Percentiles rank a stretch among this genome's conserved stretches.
phyloP scores from a whole-genome alignment of 2,329 filamentous ascomycete genomes.

The Paecilomyces formosus region DNA sequence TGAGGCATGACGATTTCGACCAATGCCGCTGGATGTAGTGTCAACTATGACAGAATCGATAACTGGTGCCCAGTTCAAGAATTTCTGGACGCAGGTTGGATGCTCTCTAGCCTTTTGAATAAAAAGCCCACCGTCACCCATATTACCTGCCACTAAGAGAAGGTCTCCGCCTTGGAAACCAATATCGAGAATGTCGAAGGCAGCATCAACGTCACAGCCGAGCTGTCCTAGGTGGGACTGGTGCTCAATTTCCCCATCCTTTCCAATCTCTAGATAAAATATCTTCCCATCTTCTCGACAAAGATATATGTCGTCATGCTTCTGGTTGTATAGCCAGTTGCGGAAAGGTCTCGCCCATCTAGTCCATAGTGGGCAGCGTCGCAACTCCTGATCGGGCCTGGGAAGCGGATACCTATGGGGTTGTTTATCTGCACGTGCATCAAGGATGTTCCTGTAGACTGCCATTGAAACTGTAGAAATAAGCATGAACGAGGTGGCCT shows the following conservation, averaged over 20 bases:
- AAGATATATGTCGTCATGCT: slow-evolving; percentile 74
- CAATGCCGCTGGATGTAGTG: slow-evolving; percentile 5
- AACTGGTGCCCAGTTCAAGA: slow-evolving; percentile 55
- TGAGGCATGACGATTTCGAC: not conserved
- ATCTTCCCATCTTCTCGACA: slow-evolving; percentile 81
- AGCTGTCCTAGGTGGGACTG: slow-evolving; percentile 57
- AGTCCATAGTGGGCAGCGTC: slow-evolving; percentile 59
- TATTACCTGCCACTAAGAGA: slow-evolving; percentile 71
- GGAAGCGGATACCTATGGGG: slow-evolving; percentile 23
- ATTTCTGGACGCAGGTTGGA: slow-evolving; percentile 48
- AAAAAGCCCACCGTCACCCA: slow-evolving; percentile 70
- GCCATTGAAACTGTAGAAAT: slow-evolving; percentile 55
- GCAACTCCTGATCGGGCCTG: slow-evolving; percentile 15
- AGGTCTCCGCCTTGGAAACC: slow-evolving; percentile 63
- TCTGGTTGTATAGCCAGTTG: slow-evolving; percentile 52
- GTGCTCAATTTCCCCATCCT: slow-evolving; percentile 46
- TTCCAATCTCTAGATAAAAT: slow-evolving; percentile 62
- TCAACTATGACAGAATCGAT: slow-evolving; percentile 37
- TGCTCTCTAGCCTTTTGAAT: slow-evolving; percentile 55
- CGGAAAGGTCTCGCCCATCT: slow-evolving; percentile 77
- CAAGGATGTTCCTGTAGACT: slow-evolving; percentile 37
- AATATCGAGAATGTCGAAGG: slow-evolving; percentile 65
- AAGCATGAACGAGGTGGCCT: slow-evolving; percentile 63
- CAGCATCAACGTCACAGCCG: slow-evolving; percentile 67
- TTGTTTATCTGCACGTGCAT: slow-evolving; percentile 9